Evolutionary conservation across 192 early-diverging fungal species (phyloP).

Genomic region (Coemansia sp.): DNA sequence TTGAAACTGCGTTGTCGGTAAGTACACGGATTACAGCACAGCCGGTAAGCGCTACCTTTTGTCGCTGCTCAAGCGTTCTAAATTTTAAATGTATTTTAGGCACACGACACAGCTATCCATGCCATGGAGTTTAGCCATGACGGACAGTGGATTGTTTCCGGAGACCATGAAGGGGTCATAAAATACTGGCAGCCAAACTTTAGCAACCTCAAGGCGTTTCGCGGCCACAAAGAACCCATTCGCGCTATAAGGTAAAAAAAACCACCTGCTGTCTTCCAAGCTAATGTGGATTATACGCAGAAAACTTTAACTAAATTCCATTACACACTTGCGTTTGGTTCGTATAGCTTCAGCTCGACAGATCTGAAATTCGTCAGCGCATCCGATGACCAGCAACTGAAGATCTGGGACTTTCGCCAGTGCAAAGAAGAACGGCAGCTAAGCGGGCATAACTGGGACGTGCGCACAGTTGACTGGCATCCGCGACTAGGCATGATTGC

Average conservation of each 20-base stretch:
- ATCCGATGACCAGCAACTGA: constrained; percentile 92
- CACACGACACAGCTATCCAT: constrained; percentile 90
- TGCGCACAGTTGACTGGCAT: constrained; percentile 97
- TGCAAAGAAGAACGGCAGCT: constrained; percentile 76
- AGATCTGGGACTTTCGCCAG: constrained; percentile 93
- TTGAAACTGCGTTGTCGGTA: constrained; percentile 91
- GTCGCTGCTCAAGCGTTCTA: too few relatives aligned
- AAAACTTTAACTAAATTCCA: background rate
- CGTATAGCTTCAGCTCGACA: constrained; percentile 87
- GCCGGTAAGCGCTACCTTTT: too few relatives aligned
- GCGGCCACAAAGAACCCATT: constrained; percentile 83
- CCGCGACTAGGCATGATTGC: constrained; percentile 88
- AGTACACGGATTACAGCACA: background rate
- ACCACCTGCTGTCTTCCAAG: too few relatives aligned
- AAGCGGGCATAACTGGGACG: constrained; percentile 93
- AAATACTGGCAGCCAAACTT: constrained; percentile 99
- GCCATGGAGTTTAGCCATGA: constrained; percentile 96
- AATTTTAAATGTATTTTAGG: constrained; percentile 16
- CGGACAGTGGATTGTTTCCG: constrained; percentile 92
- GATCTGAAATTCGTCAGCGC: constrained; percentile 93
- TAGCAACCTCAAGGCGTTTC: constrained; percentile 84
- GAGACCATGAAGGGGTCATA: constrained; percentile 85
- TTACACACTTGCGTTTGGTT: too few relatives aligned
- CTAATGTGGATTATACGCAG: background rate
- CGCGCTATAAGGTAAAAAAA: constrained; percentile 80